Conservation (phyloP, 768 basidiomycete species). For the Obba rivulosa region DNA sequence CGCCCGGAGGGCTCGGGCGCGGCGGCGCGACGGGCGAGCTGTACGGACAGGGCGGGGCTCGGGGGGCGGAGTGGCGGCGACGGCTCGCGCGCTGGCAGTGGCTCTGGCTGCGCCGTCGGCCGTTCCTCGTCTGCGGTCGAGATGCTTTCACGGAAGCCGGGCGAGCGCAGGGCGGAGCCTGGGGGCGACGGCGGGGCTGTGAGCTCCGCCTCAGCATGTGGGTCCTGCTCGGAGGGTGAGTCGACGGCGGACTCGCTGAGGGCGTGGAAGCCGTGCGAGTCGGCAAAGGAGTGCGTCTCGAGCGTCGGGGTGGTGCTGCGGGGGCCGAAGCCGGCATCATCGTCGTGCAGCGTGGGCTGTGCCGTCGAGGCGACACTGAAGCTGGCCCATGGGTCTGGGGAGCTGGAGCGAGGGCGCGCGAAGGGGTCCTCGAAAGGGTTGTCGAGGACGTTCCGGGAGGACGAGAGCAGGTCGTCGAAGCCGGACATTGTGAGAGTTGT, state of each 20-base stretch:
- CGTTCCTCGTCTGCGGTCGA: slow-evolving; percentile 10
- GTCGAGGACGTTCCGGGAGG: slow-evolving; percentile 56
- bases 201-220: no score
- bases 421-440: slow-evolving; percentile 78
- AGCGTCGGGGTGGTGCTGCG: slow-evolving; percentile 15
- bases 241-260: not conserved
- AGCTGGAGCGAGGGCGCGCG: slow-evolving; percentile 51
- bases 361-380: slow-evolving; percentile 38
- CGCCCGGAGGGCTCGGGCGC: slow-evolving; percentile 11
- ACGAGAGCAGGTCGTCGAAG: slow-evolving; percentile 68
- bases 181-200: not conserved
- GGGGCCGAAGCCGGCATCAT: slow-evolving; percentile 13
- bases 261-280: slow-evolving; percentile 5
- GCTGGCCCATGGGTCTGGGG: slow-evolving; percentile 75
- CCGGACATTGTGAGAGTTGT: slow-evolving; percentile 56
- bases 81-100: slow-evolving; percentile 7
- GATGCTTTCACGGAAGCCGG: slow-evolving; percentile 22
- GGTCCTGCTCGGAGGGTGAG: not conserved
- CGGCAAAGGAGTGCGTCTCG: slow-evolving; percentile 14
- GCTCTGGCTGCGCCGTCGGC: slow-evolving; percentile 1
- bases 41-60: slow-evolving; percentile 26
- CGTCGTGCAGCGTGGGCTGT: slow-evolving; percentile 19
- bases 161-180: slow-evolving; percentile 5
- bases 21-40: slow-evolving; percentile 31
- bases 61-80: slow-evolving; percentile 11